phyloP scores from a whole-genome alignment of 176 grass and related monocot genomes.

The Saccharum officinarum region DNA sequence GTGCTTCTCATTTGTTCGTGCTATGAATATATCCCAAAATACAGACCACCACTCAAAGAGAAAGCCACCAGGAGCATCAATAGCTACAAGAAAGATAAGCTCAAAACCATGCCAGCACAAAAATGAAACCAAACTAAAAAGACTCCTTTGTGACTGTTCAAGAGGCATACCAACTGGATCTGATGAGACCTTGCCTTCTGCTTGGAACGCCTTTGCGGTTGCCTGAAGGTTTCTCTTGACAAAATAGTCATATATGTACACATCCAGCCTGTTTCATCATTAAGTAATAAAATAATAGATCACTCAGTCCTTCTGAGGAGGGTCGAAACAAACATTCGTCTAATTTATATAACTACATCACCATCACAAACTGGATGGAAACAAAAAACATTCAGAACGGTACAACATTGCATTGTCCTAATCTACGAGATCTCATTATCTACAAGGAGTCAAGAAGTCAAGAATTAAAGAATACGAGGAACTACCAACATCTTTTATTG shows the following conservation, averaged over 20 bases:
- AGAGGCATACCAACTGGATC: constrained; percentile 90
- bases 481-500: not conserved
- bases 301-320: constrained; percentile 20
- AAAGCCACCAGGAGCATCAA: constrained; percentile 98
- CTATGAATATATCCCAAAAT: constrained; percentile 99
- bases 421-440: not conserved
- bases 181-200: constrained; percentile 98
- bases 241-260: constrained; percentile 99
- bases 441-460: not conserved
- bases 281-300: constrained; percentile 16
- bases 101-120: not conserved
- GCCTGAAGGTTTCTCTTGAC: constrained; percentile 98
- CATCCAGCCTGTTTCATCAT: constrained; percentile 90
- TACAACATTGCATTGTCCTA: not conserved
- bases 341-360: not conserved
- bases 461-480: not conserved
- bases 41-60: constrained; percentile 99
- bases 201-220: constrained; percentile 98
- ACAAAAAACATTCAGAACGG: not conserved
- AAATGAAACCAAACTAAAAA: not conserved
- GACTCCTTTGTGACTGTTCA: not conserved
- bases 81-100: constrained; percentile 57
- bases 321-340: not conserved
- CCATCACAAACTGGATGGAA: not conserved
- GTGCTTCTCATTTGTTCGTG: constrained; percentile 98